Base-by-base conservation (phyloP, 805 yeast species). In the Candida fluviatilis region DNA sequence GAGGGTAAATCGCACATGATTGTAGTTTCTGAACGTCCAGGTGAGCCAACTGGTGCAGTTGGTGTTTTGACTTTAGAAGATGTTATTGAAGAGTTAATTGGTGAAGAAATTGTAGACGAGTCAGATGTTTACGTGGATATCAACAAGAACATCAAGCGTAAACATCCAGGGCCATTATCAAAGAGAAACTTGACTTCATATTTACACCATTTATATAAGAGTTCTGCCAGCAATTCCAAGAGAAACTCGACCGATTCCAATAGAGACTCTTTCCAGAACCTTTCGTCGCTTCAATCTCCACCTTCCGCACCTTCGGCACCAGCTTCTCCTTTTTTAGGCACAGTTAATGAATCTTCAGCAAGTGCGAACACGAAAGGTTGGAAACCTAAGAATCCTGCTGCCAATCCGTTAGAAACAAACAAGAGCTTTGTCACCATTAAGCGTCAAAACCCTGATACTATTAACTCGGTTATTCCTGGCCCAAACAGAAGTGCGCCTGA, bases 1-100 rank as follows among this genome's bases (percentile, higher is more conserved):
- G 97, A 91, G 60, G 99, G 99, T 44, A 90, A 89, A 61, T 83
- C 95, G 1, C 99, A 91, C 62, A 91, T 91, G 99, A 91, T 93
- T 52, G 81, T 90, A 26, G 96, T 91, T 6, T 80, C 91, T 46
- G 82, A 80, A 40, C 71, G 71, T 32, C 98, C 98, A 0, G 99
- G 99, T 31, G 77, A 73, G 49, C 73, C 83, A 1, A 70, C 72
- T 28, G 97, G 97, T 15, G 93, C 96, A 1, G 58, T 84, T 23
- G 99, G 99, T 47, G 95, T 91, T 7, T 69, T 91, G 31, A 91
- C 99, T 1, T 69, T 91, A 43, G 99, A 91, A 62, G 99, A 91
- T 56, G 97, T 91, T n/a, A 93, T 91, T 55, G 99, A 91, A 61
- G 99, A 91, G 63, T 73, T 91, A 47, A 91, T 91, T 59, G 99